These are phyloP conservation scores for Tubosaeta sp. DNA, from an alignment of 768 basidiomycete species.

Conservation along the genomic window DNA sequence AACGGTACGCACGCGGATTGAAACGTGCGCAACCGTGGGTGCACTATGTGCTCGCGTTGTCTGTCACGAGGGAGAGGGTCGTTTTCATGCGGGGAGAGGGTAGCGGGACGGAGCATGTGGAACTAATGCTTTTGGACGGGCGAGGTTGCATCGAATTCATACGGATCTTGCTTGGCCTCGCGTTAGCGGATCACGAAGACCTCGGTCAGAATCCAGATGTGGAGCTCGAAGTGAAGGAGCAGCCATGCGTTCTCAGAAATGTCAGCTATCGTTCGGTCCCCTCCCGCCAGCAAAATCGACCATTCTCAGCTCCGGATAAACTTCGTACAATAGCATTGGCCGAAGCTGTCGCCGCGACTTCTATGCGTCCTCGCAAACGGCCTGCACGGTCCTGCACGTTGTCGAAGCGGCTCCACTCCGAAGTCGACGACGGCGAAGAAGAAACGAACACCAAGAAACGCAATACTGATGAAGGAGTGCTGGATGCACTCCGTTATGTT, in stretches of 20 bases:
- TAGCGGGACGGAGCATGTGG: background rate
- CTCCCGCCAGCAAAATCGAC: no score
- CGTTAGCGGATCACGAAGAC: background rate
- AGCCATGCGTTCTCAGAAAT: background rate
- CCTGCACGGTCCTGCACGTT: no score
- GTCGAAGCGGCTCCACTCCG: background rate
- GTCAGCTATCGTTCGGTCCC: background rate
- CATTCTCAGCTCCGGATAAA: no score
- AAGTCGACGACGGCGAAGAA: background rate
- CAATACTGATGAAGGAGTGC: background rate
- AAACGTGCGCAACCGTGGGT: conserved; percentile 7
- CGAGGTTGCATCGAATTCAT: background rate
- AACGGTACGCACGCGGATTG: background rate
- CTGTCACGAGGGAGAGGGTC: background rate
- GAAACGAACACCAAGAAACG: background rate
- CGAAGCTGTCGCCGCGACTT: no score
- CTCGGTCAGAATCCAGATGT: background rate
- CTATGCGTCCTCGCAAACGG: background rate
- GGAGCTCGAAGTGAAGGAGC: background rate
- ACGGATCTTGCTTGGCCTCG: background rate
- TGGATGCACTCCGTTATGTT: background rate
- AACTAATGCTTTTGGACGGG: background rate
- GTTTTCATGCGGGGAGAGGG: background rate
- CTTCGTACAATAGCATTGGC: no score
- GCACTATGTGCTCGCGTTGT: conserved; percentile 1